Evolutionary conservation across 75 land plant species (phyloP).

Genomic region (Pinus taeda): DNA sequence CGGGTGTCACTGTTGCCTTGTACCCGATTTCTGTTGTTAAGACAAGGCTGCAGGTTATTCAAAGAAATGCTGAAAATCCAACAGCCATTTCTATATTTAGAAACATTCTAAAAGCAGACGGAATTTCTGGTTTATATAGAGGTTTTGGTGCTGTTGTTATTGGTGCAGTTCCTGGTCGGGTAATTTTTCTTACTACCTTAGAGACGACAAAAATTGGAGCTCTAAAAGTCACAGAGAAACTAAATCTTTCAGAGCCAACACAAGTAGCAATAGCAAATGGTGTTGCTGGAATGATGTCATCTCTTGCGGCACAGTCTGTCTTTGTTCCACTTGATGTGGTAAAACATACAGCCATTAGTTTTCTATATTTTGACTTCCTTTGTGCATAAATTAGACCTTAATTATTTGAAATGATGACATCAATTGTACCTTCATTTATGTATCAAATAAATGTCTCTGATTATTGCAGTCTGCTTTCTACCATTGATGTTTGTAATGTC

Average conservation of each 20-base stretch:
- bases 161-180: conserved; percentile 91
- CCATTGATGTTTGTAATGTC: neutral
- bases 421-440: neutral
- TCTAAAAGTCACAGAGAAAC: conserved; percentile 62
- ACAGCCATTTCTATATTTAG: conserved; percentile 67
- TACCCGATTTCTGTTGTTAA: conserved; percentile 94
- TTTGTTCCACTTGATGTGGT: conserved; percentile 99
- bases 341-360: conserved; percentile 12
- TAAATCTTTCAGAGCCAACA: conserved; percentile 72
- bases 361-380: neutral
- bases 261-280: conserved; percentile 94
- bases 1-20: conserved; percentile 79
- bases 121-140: conserved; percentile 83
- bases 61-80: conserved; percentile 49
- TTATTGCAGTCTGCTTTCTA: neutral
- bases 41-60: conserved; percentile 91
- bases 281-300: conserved; percentile 78
- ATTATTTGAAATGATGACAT: neutral
- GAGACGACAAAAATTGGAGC: conserved; percentile 87
- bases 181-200: conserved; percentile 84
- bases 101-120: conserved; percentile 72
- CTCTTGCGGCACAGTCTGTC: conserved; percentile 80
- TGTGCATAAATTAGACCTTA: neutral
- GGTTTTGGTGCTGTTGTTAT: conserved; percentile 93
- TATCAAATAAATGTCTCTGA: neutral